Base-by-base conservation (phyloP, 2,329 filamentous ascomycete genomes). In the Penicillium oxalicum region DNA sequence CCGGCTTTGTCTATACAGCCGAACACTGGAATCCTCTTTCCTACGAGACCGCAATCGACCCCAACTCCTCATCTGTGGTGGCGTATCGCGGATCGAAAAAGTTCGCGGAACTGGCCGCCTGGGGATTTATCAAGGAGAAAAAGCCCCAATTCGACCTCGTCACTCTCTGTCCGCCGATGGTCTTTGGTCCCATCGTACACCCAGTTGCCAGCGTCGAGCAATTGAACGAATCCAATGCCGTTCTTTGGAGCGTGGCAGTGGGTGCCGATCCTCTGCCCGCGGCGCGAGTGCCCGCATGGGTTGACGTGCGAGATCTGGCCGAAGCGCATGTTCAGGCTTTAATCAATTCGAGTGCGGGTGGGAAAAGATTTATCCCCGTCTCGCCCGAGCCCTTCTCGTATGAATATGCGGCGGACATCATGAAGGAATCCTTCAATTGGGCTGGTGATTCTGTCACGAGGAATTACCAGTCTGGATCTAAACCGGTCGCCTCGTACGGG, bases 261-360 rank as follows among this genome's bases (percentile, higher is more conserved):
- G 72, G 70, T 4, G 56, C 53, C n/a, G 58, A 61, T 39, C 67
- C 57, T 2, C 47, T 77, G 0, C 74, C 74, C 0, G 54, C 63
- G 2, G 62, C 69, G 0, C 53, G 53, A 2, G 56, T 58, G 0
- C 51, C 54, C 0, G 53, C 49, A 1, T 77, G 70, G 70, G 68
- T 76, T 18, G 74, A 77, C 50, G 75, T 74, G 0, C 59, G 75
- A 4, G 74, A 77, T 52, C 57, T 77, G 1, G 74, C 74, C 0
- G 50, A 58, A 9, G 73, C 71, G 0, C 75, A 77, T 53, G 68
- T 74, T 1, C 66, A 70, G 38, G 73, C 74, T 1, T 55, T 75
- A 2, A 32, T 75, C 9, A 58, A 55, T 2, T 61, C 61, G 0
- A 67, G 68, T 3, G 70, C 60, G 2, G 47, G 54, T 32, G 55